Conservation (phyloP, 1,139 yeast species). For the Nakaseomyces sp. region DNA sequence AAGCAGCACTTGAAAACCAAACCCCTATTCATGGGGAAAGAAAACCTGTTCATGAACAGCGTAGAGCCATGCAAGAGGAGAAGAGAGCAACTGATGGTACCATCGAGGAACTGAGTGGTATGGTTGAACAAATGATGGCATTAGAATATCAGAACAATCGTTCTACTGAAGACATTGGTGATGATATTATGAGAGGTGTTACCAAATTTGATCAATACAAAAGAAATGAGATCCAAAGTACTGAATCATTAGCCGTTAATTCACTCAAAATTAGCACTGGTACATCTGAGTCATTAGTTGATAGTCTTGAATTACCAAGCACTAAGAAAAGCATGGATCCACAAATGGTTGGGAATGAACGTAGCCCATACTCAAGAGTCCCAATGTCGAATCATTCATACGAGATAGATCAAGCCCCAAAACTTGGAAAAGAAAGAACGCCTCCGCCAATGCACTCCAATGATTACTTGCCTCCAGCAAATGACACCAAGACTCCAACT, state of each 20-base stretch:
- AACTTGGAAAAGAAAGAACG: background rate
- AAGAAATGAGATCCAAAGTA: slow-evolving; percentile 15
- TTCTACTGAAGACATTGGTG: slow-evolving; percentile 12
- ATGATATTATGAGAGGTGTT: slow-evolving; percentile 13
- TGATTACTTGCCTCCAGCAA: background rate
- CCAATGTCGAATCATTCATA: background rate
- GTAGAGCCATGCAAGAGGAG: background rate
- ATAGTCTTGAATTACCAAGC: slow-evolving; percentile 5
- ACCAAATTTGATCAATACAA: slow-evolving; percentile 27
- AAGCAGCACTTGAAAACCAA: background rate
- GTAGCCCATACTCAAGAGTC: background rate
- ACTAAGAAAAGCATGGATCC: background rate
- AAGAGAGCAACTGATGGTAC: slow-evolving; percentile 14
- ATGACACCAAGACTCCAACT: background rate
- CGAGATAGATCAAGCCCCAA: background rate
- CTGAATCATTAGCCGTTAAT: slow-evolving; percentile 18
- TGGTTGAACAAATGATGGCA: slow-evolving; percentile 33
- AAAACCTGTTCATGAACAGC: background rate
- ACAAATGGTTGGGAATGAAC: background rate
- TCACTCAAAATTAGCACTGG: slow-evolving; percentile 16
- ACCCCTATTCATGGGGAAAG: background rate
- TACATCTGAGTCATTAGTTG: slow-evolving; percentile 8
- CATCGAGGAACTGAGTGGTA: slow-evolving; percentile 24
- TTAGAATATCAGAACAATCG: slow-evolving; percentile 12
- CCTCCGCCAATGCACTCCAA: background rate